These are phyloP conservation scores for Linnemannia hyalina DNA, from an alignment of 192 early-diverging fungal genomes.

Conservation along the genomic window DNA sequence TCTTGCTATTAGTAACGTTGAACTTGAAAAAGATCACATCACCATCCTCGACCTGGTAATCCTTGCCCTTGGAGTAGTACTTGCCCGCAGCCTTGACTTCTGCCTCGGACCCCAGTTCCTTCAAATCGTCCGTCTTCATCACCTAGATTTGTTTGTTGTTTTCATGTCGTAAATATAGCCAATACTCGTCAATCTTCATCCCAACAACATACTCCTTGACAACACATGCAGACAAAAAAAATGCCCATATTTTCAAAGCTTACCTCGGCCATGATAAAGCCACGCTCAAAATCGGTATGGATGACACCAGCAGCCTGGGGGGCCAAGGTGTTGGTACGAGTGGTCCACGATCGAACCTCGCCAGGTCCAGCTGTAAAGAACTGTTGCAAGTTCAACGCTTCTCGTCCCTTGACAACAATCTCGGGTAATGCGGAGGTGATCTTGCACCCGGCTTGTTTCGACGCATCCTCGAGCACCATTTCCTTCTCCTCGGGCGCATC, in stretches of 20 bases:
- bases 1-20: conserved; percentile 56
- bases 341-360: conserved; percentile 87
- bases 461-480: conserved; percentile 71
- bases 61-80: conserved; percentile 78
- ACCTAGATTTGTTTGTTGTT: conserved; percentile 12
- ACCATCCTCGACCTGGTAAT: conserved; percentile 78
- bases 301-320: conserved; percentile 78
- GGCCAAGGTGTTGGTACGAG: conserved; percentile 72
- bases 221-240: neutral
- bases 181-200: too few relatives aligned
- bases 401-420: conserved; percentile 77
- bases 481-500: conserved; percentile 62
- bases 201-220: neutral
- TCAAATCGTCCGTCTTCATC: conserved; percentile 72
- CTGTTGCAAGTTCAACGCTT: conserved; percentile 77
- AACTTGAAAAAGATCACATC: conserved; percentile 69
- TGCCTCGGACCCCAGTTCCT: conserved; percentile 70
- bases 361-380: conserved; percentile 83
- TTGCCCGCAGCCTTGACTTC: conserved; percentile 83
- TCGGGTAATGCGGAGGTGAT: conserved; percentile 69
- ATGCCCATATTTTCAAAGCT: neutral
- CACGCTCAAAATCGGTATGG: conserved; percentile 81
- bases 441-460: conserved; percentile 39
- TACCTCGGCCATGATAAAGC: conserved; percentile 85
- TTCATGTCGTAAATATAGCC: neutral